Evolutionary conservation across 352 stramenopile genomes (phyloP).

Genomic region (Phytophthora tubulina): DNA sequence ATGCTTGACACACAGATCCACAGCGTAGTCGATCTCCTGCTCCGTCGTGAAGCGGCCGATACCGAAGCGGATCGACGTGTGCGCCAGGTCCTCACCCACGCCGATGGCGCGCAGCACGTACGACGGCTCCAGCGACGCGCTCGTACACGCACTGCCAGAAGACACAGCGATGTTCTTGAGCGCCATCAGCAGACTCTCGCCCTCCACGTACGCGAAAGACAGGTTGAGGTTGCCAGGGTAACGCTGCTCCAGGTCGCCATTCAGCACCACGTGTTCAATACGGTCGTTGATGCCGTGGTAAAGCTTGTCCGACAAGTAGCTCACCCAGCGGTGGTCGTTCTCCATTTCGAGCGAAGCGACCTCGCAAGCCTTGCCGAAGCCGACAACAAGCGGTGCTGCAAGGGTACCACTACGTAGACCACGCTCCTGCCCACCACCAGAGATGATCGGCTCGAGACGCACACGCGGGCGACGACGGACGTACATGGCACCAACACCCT

Average conservation of each 20-base stretch:
- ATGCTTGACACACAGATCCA: slow-evolving; percentile 95
- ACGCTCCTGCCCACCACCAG: slow-evolving; percentile 98
- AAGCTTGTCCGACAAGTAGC: slow-evolving; percentile 95
- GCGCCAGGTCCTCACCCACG: slow-evolving; percentile 98
- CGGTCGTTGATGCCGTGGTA: slow-evolving; percentile 85
- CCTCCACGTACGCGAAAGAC: slow-evolving; percentile 99
- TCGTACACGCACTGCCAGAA: slow-evolving; percentile 97
- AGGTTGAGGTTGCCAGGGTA: slow-evolving; percentile 99
- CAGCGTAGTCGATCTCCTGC: slow-evolving; percentile 97
- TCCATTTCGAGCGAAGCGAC: slow-evolving; percentile 96
- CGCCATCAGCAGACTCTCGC: slow-evolving; percentile 99
- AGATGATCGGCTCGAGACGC: slow-evolving; percentile 98
- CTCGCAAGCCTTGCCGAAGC: slow-evolving; percentile 93
- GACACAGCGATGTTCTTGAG: slow-evolving; percentile 99
- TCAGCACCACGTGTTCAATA: slow-evolving; percentile 96
- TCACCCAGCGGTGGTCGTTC: slow-evolving; percentile 95
- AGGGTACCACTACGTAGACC: slow-evolving; percentile 95
- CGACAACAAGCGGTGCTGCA: slow-evolving; percentile 79
- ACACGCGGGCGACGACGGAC: slow-evolving; percentile 96
- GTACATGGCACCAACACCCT: slow-evolving; percentile 98
- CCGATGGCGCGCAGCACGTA: slow-evolving; percentile 99
- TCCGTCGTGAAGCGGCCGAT: slow-evolving; percentile 99
- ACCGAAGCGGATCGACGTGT: slow-evolving; percentile 98
- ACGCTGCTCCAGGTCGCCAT: slow-evolving; percentile 94
- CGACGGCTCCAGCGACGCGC: slow-evolving; percentile 97